A percentile compares a stretch with the other conserved stretches of the same genome.
These are phyloP conservation scores for Vaucheria bursata DNA, from an alignment of 352 stramenopile genomes.

Conservation along the genomic window DNA sequence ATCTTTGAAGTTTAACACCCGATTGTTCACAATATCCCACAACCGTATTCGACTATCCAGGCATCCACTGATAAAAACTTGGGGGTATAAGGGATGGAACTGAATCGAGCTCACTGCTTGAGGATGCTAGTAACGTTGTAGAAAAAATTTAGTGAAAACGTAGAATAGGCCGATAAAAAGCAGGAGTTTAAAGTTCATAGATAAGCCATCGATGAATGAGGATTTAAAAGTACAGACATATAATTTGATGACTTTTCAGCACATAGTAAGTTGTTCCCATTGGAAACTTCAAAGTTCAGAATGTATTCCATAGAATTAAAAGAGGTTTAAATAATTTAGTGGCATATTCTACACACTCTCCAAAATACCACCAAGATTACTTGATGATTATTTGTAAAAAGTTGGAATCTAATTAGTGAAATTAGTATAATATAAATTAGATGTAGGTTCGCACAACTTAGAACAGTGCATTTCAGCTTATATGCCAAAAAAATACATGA, in stretches of 20 bases:
- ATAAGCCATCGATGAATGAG: neutral
- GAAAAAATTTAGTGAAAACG: neutral
- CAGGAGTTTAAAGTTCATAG: neutral
- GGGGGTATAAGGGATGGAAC: slow-evolving; percentile 9
- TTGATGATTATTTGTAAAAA: too few relatives aligned
- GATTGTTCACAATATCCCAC: neutral
- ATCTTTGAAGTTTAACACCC: slow-evolving; percentile 17
- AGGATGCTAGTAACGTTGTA: slow-evolving; percentile 2
- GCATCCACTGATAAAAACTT: slow-evolving; percentile 12
- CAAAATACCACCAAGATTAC: too few relatives aligned
- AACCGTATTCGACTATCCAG: slow-evolving; percentile 2
- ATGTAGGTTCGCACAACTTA: too few relatives aligned
- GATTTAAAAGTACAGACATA: neutral
- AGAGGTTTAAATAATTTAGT: too few relatives aligned
- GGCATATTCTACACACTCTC: too few relatives aligned
- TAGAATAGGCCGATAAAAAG: neutral
- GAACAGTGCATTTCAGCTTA: too few relatives aligned
- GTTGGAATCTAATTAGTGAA: too few relatives aligned
- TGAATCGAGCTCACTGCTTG: slow-evolving; percentile 10
- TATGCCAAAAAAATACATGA: too few relatives aligned
- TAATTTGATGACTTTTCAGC: neutral
- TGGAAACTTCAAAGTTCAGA: neutral
- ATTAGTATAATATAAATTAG: too few relatives aligned
- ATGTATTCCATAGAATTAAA: neutral
- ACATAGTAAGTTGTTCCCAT: neutral